Percentiles rank a stretch among this genome's conserved stretches.
Evolutionary conservation across 176 grass and related monocot species (phyloP).

Genomic region (Triticum monococcum): DNA sequence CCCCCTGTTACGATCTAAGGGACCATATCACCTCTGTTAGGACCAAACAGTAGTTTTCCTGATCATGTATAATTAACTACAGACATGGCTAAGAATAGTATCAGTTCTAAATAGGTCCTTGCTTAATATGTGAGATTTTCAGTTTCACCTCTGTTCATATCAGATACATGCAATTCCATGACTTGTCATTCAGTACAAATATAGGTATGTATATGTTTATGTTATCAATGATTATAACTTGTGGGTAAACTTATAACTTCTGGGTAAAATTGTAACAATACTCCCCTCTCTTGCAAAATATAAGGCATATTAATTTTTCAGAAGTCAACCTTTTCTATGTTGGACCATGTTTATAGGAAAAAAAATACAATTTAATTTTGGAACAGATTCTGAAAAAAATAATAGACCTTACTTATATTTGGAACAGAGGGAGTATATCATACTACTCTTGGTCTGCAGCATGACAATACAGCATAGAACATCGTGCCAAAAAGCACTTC

Average conservation of each 20-base stretch:
- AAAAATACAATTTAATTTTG: no score
- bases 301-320: background rate
- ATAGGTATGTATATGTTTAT: background rate
- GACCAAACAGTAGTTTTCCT: conserved; percentile 2
- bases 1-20: background rate
- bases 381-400: no score
- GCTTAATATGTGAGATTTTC: background rate
- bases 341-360: background rate
- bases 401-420: no score
- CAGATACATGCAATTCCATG: background rate
- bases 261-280: background rate
- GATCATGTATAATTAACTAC: background rate
- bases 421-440: background rate
- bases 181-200: background rate
- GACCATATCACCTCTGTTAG: background rate
- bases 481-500: background rate
- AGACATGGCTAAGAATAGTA: background rate
- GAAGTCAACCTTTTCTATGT: background rate
- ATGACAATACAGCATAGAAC: background rate
- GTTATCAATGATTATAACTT: background rate
- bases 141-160: background rate
- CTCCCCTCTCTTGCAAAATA: no score
- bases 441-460: background rate
- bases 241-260: background rate
- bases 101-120: background rate